These are phyloP conservation scores for Rhododendron vialii DNA, from an alignment of 148 eudicot genomes.

Conservation along the genomic window DNA sequence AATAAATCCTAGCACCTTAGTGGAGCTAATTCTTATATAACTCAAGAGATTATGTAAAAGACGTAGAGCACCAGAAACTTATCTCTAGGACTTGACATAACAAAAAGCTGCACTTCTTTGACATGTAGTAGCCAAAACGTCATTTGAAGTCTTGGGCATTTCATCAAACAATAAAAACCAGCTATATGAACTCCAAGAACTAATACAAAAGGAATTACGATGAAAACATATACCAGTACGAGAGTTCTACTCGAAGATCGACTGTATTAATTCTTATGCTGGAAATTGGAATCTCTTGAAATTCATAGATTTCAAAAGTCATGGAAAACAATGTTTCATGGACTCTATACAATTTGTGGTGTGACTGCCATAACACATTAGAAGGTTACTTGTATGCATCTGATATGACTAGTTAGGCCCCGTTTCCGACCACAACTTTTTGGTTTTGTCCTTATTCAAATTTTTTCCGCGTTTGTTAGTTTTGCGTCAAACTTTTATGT, in stretches of 20 bases:
- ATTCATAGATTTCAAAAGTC: neutral
- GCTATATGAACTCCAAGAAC: neutral
- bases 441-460: no score
- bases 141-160: neutral
- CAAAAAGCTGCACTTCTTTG: neutral
- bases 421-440: no score
- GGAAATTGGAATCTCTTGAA: neutral
- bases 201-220: neutral
- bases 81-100: neutral
- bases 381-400: neutral
- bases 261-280: neutral
- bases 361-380: neutral
- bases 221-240: neutral
- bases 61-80: neutral
- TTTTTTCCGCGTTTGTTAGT: no score
- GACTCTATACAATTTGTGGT: no score
- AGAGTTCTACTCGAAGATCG: neutral
- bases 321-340: neutral
- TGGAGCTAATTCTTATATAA: neutral
- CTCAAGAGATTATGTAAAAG: neutral
- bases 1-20: neutral
- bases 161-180: neutral
- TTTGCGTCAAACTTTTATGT: no score
- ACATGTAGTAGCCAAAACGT: neutral
- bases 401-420: neutral